These are phyloP conservation scores for Auriculariales sp. DNA, from an alignment of 768 basidiomycete species.

Conservation along the genomic window DNA sequence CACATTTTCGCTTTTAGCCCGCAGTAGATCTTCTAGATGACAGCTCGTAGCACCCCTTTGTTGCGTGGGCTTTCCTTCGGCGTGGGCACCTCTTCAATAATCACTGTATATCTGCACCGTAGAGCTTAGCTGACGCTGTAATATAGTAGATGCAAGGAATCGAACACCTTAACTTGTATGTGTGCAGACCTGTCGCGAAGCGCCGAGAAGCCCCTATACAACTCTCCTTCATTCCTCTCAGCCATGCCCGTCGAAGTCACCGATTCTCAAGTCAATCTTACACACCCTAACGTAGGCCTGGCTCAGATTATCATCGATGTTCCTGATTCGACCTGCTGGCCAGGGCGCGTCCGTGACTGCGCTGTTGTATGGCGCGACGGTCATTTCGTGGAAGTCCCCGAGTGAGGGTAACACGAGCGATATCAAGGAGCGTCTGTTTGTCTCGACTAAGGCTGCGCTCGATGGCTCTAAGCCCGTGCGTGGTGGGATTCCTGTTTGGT, in stretches of 20 bases:
- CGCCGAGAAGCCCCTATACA: too few relatives aligned
- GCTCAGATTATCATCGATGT: background rate
- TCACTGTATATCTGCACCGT: too few relatives aligned
- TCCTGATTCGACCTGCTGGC: background rate
- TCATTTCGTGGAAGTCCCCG: constrained; percentile 70
- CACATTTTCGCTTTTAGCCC: too few relatives aligned
- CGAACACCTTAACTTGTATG: too few relatives aligned
- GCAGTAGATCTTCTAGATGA: too few relatives aligned
- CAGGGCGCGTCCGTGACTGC: constrained; percentile 56
- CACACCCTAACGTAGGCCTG: constrained; percentile 42
- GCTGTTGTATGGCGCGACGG: constrained; percentile 70
- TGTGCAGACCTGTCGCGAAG: too few relatives aligned
- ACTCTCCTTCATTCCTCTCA: too few relatives aligned
- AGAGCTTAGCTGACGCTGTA: too few relatives aligned
- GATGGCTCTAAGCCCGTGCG: constrained; percentile 71
- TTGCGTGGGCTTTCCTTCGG: too few relatives aligned
- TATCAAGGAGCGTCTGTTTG: constrained; percentile 58
- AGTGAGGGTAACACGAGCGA: constrained; percentile 17
- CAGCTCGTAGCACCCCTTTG: too few relatives aligned
- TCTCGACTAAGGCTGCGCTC: constrained; percentile 63
- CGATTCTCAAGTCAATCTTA: constrained; percentile 31
- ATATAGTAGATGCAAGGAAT: too few relatives aligned
- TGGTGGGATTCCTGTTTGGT: constrained; percentile 28
- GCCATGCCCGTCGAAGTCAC: constrained; percentile 45
- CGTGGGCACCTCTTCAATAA: too few relatives aligned